Percentiles rank a stretch among this genome's conserved stretches.
phyloP scores from a whole-genome alignment of 306 rosid genomes.

The Trifolium subterraneum region DNA sequence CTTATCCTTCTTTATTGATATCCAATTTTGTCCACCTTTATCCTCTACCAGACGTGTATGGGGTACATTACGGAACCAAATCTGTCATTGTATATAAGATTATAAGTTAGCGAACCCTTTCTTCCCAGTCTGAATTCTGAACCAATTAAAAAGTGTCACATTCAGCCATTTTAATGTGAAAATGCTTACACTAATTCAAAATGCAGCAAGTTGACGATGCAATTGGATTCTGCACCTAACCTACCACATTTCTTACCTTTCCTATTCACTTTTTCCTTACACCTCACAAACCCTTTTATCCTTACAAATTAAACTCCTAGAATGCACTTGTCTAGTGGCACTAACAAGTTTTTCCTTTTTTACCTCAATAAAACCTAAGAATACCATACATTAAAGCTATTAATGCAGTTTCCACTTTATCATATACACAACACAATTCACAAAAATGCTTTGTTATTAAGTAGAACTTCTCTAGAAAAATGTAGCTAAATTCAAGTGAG shows the following conservation, averaged over 20 bases:
- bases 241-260: too few species aligned
- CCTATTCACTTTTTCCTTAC: too few species aligned
- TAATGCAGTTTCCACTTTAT: neutral
- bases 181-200: neutral
- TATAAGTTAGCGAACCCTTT: conserved; percentile 34
- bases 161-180: conserved; percentile 13
- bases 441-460: neutral
- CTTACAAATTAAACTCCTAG: too few species aligned
- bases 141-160: conserved; percentile 20
- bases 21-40: conserved; percentile 93
- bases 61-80: conserved; percentile 91
- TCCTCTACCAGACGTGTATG: conserved; percentile 79
- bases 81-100: conserved; percentile 55
- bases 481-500: neutral
- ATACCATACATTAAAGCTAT: neutral
- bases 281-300: neutral
- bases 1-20: conserved; percentile 62
- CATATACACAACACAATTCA: neutral
- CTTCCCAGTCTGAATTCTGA: conserved; percentile 20
- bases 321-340: neutral
- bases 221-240: too few species aligned
- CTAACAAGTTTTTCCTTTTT: too few species aligned
- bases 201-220: neutral
- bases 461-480: too few species aligned
- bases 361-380: too few species aligned